Evolutionary conservation across 352 stramenopile genomes (phyloP).

Genomic region (Globisporangium takayamanum): DNA sequence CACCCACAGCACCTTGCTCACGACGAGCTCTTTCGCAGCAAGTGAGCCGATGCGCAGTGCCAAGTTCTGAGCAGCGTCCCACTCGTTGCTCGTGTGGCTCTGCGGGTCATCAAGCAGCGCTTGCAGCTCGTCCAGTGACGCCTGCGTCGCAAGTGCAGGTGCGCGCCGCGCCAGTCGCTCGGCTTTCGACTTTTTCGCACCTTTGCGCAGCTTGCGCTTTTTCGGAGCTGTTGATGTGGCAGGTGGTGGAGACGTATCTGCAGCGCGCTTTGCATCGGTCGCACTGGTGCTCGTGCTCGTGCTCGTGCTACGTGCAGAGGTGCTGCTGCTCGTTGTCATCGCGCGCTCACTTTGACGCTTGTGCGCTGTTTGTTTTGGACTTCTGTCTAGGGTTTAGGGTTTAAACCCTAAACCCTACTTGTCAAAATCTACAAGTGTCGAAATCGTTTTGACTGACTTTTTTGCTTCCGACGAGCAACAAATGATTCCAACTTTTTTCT

Average conservation of each 20-base stretch:
- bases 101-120: constrained; percentile 2
- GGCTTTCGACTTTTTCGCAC: constrained; percentile 30
- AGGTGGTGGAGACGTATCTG: not conserved
- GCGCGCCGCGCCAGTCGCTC: constrained; percentile 14
- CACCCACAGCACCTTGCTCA: constrained; percentile 32
- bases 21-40: constrained; percentile 31
- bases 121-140: constrained; percentile 6
- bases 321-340: too few relatives aligned
- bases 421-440: too few relatives aligned
- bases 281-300: too few relatives aligned
- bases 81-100: constrained; percentile 21
- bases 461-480: too few relatives aligned
- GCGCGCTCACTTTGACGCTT: too few relatives aligned
- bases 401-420: too few relatives aligned
- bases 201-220: constrained; percentile 22
- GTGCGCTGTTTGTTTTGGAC: too few relatives aligned
- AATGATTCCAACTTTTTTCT: too few relatives aligned
- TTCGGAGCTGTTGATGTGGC: constrained; percentile 1
- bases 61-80: constrained; percentile 55
- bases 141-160: not conserved
- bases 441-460: too few relatives aligned
- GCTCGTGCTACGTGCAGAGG: too few relatives aligned
- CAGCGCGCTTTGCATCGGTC: not conserved
- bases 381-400: too few relatives aligned
- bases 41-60: constrained; percentile 30